phyloP scores from a whole-genome alignment of 805 yeast species.

The Nakazawaea ernobii region DNA sequence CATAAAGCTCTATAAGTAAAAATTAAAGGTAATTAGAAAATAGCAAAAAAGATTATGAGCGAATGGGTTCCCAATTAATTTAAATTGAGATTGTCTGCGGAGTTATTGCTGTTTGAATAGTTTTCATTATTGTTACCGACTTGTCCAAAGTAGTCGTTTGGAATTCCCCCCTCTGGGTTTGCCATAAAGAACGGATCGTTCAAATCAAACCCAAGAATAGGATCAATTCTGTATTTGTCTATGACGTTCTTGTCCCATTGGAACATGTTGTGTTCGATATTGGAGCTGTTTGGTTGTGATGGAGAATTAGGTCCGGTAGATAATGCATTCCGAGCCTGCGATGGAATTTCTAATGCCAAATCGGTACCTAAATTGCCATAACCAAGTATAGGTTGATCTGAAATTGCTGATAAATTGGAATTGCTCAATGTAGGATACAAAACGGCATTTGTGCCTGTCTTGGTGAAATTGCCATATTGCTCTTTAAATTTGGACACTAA shows the following conservation, averaged over 20 bases:
- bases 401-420: conserved; percentile 1
- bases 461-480: conserved; percentile 25
- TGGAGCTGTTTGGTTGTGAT: conserved; percentile 8
- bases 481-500: conserved; percentile 16
- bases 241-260: conserved; percentile 9
- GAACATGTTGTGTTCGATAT: conserved; percentile 6
- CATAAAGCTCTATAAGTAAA: not conserved
- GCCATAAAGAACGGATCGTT: conserved; percentile 49
- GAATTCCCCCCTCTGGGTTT: conserved; percentile 27
- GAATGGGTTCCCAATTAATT: not conserved
- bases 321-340: conserved; percentile 3
- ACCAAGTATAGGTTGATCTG: not conserved
- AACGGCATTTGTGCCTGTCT: conserved; percentile 11
- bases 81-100: conserved; percentile 2
- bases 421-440: conserved; percentile 9
- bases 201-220: conserved; percentile 31
- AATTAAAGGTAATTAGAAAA: not conserved
- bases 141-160: conserved; percentile 11
- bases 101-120: conserved; percentile 1
- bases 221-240: conserved; percentile 23
- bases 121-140: not conserved
- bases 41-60: not conserved
- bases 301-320: not conserved
- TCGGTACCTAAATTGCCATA: not conserved
- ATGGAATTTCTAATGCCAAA: not conserved